Evolutionary conservation across 768 basidiomycete species (phyloP).

Genomic region (Holtermanniella nyarrowii): DNA sequence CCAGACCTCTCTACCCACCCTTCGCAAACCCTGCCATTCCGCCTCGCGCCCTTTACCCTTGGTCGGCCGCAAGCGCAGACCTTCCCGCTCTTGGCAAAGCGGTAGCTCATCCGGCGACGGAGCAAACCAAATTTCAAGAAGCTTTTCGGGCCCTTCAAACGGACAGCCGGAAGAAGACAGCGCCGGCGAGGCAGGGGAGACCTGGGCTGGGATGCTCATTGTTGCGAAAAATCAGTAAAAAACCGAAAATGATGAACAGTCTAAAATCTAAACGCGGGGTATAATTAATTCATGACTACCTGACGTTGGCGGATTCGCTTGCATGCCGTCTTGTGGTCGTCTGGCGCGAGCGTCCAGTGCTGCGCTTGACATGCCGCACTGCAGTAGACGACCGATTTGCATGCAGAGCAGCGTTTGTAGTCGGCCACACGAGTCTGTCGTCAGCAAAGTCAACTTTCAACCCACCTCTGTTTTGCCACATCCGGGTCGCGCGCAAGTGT

Average conservation of each 20-base stretch:
- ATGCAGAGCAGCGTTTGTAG: background rate
- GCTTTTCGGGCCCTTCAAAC: slow-evolving; percentile 89
- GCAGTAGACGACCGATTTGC: background rate
- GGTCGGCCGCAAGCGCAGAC: background rate
- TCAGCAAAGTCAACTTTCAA: background rate
- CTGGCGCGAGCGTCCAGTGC: background rate
- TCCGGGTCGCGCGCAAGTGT: background rate
- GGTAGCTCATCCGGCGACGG: slow-evolving; percentile 59
- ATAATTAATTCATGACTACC: background rate
- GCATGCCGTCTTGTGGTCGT: background rate
- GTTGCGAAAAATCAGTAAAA: too few species aligned
- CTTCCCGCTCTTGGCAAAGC: slow-evolving; percentile 1
- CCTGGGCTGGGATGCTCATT: background rate
- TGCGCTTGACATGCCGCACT: background rate
- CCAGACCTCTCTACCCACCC: slow-evolving; percentile 67
- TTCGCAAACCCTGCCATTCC: slow-evolving; percentile 61
- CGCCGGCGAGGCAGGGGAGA: slow-evolving; percentile 1
- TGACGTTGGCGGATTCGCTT: background rate
- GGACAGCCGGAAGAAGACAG: slow-evolving; percentile 38
- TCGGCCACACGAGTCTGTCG: background rate
- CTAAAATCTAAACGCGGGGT: too few species aligned
- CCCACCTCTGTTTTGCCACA: background rate
- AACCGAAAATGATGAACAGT: too few species aligned
- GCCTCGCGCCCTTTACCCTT: slow-evolving; percentile 35
- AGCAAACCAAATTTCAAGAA: slow-evolving; percentile 95